phyloP scores from a whole-genome alignment of 2,329 filamentous ascomycete genomes.

The Corniculantispora saksenae region DNA sequence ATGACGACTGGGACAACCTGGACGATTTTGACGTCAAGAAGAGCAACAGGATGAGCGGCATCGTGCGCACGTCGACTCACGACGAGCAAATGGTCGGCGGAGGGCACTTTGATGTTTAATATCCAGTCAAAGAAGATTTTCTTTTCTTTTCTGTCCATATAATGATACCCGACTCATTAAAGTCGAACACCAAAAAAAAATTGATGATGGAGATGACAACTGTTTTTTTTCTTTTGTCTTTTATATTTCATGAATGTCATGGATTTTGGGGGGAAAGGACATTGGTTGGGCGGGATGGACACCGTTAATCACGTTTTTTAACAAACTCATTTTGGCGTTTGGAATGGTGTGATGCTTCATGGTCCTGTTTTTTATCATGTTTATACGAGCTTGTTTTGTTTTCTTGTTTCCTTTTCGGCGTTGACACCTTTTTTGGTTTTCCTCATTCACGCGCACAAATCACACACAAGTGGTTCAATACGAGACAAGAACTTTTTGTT shows the following conservation, averaged over 20 bases:
- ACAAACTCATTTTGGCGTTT: constrained; percentile 20
- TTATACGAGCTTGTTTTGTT: background rate
- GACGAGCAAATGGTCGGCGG: constrained; percentile 67
- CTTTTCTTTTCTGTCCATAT: background rate
- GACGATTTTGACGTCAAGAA: constrained; percentile 54
- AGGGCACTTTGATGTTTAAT: constrained; percentile 64
- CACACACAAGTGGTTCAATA: too few species aligned
- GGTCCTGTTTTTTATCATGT: background rate
- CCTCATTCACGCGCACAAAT: background rate
- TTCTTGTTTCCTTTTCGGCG: background rate
- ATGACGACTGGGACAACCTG: constrained; percentile 60
- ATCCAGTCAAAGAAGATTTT: constrained; percentile 17
- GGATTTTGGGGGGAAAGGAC: background rate
- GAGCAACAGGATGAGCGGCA: constrained; percentile 64
- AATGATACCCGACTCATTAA: constrained; percentile 10
- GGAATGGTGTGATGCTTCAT: constrained; percentile 6
- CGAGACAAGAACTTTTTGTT: too few species aligned
- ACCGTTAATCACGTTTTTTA: constrained; percentile 8
- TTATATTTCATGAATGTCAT: constrained; percentile 6
- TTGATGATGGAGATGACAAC: background rate
- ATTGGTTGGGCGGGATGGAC: constrained; percentile 1
- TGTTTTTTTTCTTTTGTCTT: background rate
- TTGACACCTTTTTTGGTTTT: background rate
- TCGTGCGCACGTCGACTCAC: constrained; percentile 56
- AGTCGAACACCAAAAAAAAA: background rate